Base-by-base conservation (phyloP, 2,329 filamentous ascomycete species). In the Alternaria dauci region DNA sequence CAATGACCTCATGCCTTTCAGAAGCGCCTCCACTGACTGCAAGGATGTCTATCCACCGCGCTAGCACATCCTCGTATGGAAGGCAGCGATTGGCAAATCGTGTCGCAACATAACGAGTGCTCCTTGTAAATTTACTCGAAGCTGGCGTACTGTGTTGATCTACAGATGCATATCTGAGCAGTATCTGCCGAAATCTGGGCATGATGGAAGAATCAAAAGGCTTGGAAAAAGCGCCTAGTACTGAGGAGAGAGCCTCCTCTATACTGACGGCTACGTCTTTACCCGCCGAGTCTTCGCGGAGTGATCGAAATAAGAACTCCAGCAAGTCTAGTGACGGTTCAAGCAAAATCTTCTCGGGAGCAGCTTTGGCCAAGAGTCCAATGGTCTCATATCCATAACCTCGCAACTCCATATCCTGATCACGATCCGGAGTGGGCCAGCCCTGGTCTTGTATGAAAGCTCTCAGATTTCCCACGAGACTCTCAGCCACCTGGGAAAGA, bases 11-110 rank as follows among this genome's bases (percentile, higher is more conserved):
- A 61, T 89, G 90, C 46, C 91, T 87, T 74, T 94, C 91, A 52
- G 88, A 86, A 3, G 81, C 78, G 3, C 85, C 84, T 12, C 89
- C 89, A 16, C 87, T 88, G 8, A 95, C 82, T 8, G 94, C 94
- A 51, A 97, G 84, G 16, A 98, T 86, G 75, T 97, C 88, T 47
- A 97, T 91, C 92, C 93, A 97, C 50, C 95, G 87, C 26, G 88
- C 95, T 38, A 90, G 83, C 9, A 92, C 84, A 71, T 97, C 93
- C 20, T 85, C 85, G 69, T 93, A 97, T 1, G 90, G 87, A 5
- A 99, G 82, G 71, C 93, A 96, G 52, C 92, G 87, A 74, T 98
- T 98, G 11, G 93, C 92, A 84, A 94, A 97, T 59, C 95, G 91
- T 8, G 95, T 89, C 25, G 90, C 90, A 20, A 92, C 90, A 78